Conservation (phyloP, 129 eudicot species). For the Flaveria robusta region DNA sequence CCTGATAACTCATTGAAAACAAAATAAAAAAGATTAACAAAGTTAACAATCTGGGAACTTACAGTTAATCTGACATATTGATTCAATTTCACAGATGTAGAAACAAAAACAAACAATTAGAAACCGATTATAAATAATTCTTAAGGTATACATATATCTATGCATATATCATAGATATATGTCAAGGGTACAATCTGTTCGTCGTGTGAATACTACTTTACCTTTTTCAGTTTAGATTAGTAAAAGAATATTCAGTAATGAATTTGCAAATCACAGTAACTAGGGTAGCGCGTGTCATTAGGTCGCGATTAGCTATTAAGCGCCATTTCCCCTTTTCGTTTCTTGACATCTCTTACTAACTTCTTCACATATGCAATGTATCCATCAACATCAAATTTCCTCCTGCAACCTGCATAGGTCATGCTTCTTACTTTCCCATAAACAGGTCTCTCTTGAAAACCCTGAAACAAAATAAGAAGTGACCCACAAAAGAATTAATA, state of each 20-base stretch:
- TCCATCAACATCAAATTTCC: slow-evolving; percentile 86
- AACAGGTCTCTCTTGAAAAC: slow-evolving; percentile 82
- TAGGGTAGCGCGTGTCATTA: slow-evolving; percentile 31
- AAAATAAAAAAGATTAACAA: neutral
- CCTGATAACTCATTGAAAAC: neutral
- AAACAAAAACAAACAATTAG: neutral
- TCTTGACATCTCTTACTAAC: slow-evolving; percentile 69
- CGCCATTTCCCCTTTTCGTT: slow-evolving; percentile 58
- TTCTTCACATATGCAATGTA: slow-evolving; percentile 75
- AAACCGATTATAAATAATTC: neutral
- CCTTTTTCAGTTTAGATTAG: neutral
- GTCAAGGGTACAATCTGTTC: neutral
- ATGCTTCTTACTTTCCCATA: slow-evolving; percentile 93
- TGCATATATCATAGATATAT: neutral
- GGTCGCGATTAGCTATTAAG: slow-evolving; percentile 42
- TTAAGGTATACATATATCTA: neutral
- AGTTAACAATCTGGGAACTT: neutral
- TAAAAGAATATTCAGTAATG: slow-evolving; percentile 7
- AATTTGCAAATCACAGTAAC: neutral
- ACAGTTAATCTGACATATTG: neutral
- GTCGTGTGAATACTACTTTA: neutral
- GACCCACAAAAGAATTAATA: neutral
- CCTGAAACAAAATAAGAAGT: slow-evolving; percentile 44
- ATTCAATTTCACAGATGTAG: neutral
- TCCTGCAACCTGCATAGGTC: slow-evolving; percentile 94